Percentiles rank a stretch among this genome's conserved stretches.
These are phyloP conservation scores for Globisporangium spinosum DNA, from an alignment of 352 stramenopile species.

Conservation along the genomic window DNA sequence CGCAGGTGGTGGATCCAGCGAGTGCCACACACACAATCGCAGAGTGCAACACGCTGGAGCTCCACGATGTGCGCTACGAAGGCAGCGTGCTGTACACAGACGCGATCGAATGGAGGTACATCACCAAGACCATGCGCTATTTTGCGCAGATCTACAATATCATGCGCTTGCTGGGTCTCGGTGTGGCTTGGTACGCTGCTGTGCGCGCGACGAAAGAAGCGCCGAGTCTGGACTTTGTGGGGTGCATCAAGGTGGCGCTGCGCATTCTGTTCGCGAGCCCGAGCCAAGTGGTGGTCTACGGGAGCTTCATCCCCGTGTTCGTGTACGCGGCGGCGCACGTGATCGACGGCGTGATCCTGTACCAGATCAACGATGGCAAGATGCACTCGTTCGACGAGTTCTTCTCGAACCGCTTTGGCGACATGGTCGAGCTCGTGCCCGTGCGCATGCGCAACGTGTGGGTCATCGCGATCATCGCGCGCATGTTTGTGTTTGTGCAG, in stretches of 20 bases:
- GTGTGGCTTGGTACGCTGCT: conserved; percentile 30
- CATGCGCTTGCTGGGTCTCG: conserved; percentile 31
- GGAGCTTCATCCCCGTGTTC: conserved; percentile 46
- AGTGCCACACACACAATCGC: not conserved
- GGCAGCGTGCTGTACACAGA: conserved; percentile 49
- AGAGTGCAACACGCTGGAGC: conserved; percentile 25
- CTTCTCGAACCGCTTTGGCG: conserved; percentile 30
- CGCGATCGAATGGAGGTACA: conserved; percentile 46
- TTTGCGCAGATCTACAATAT: conserved; percentile 45
- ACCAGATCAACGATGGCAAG: conserved; percentile 42
- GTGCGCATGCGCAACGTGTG: conserved; percentile 53
- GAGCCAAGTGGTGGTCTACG: conserved; percentile 51
- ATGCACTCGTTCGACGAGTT: conserved; percentile 29
- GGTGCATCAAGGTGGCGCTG: conserved; percentile 17
- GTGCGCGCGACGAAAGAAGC: conserved; percentile 18
- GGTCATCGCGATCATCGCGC: conserved; percentile 40
- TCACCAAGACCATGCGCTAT: conserved; percentile 40
- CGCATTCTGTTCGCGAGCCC: conserved; percentile 42
- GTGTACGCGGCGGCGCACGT: conserved; percentile 44
- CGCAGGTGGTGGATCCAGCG: not conserved
- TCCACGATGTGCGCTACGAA: conserved; percentile 48
- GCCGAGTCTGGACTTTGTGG: conserved; percentile 2
- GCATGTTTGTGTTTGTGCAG: conserved; percentile 41
- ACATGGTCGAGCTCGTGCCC: conserved; percentile 34
- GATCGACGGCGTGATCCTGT: conserved; percentile 48